phyloP scores from a whole-genome alignment of 2,329 filamentous ascomycete species.

The Aspergillus pseudoviridinutans region DNA sequence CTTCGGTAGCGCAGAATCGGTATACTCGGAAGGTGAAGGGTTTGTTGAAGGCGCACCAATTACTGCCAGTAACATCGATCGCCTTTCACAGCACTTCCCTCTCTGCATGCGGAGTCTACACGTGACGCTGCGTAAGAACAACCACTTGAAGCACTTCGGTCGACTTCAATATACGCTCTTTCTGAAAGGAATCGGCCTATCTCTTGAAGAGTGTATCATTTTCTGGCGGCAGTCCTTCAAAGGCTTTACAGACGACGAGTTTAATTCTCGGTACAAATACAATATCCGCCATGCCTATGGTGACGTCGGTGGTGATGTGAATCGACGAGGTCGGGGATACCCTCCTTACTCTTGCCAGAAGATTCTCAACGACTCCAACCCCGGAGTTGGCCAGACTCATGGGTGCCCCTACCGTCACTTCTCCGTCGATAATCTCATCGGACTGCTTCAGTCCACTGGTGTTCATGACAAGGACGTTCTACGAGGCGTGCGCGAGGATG shows the following conservation, averaged over 20 bases:
- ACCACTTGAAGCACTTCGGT: slow-evolving; percentile 88
- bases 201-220: slow-evolving; percentile 80
- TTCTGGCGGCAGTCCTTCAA: slow-evolving; percentile 90
- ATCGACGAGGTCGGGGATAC: slow-evolving; percentile 81
- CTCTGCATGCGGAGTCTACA: slow-evolving; percentile 94
- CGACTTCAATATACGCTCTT: slow-evolving; percentile 94
- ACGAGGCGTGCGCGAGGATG: slow-evolving; percentile 80
- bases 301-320: slow-evolving; percentile 88
- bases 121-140: slow-evolving; percentile 76
- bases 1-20: slow-evolving; percentile 85
- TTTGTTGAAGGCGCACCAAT: slow-evolving; percentile 68
- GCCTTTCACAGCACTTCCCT: slow-evolving; percentile 75
- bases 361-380: slow-evolving; percentile 83
- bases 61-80: slow-evolving; percentile 73
- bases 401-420: slow-evolving; percentile 98
- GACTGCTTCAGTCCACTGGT: slow-evolving; percentile 72
- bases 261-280: slow-evolving; percentile 97
- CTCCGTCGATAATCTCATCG: slow-evolving; percentile 75
- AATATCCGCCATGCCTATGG: slow-evolving; percentile 94
- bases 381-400: slow-evolving; percentile 81
- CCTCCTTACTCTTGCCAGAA: slow-evolving; percentile 93
- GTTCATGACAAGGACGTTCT: slow-evolving; percentile 74
- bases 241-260: slow-evolving; percentile 85
- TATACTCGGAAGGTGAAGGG: slow-evolving; percentile 65
- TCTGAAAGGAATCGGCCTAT: slow-evolving; percentile 90